Conservation (phyloP, 2,329 filamentous ascomycete genomes). For the Neurospora sp. region DNA sequence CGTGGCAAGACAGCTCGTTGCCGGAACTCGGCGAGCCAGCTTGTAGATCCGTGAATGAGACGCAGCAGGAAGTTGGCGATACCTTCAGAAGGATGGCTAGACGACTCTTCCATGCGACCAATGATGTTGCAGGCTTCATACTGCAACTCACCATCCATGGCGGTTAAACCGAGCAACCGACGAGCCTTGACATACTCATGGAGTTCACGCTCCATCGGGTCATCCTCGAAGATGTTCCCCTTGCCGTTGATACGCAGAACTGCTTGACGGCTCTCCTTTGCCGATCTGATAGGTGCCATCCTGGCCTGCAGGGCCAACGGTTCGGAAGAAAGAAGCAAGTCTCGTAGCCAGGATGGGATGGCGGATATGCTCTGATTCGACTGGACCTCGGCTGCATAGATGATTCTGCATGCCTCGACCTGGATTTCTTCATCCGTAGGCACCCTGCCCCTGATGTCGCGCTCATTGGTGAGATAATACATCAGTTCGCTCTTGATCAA, state of each 20-base stretch:
- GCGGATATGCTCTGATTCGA: conserved; percentile 30
- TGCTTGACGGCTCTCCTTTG: conserved; percentile 36
- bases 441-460: conserved; percentile 28
- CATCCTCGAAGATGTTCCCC: conserved; percentile 45
- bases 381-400: conserved; percentile 43
- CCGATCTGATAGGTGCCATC: conserved; percentile 37
- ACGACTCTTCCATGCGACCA: conserved; percentile 44
- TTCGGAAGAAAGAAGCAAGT: conserved; percentile 44
- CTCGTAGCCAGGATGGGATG: conserved; percentile 44
- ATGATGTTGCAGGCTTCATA: conserved; percentile 49
- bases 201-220: conserved; percentile 45
- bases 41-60: conserved; percentile 36
- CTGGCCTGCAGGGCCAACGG: conserved; percentile 33
- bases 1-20: conserved; percentile 47
- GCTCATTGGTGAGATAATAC: conserved; percentile 38
- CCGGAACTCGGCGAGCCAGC: conserved; percentile 48
- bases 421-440: conserved; percentile 45
- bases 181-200: conserved; percentile 43
- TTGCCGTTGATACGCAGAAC: conserved; percentile 48
- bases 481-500: conserved; percentile 48
- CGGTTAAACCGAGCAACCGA: conserved; percentile 45
- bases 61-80: conserved; percentile 49
- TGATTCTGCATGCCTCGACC: conserved; percentile 48
- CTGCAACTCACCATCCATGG: conserved; percentile 51
- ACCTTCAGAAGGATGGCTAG: conserved; percentile 36